Evolutionary conservation across 1,284 basidiomycete genomes (phyloP).

Genomic region (Coniferiporia sulphurascens): DNA sequence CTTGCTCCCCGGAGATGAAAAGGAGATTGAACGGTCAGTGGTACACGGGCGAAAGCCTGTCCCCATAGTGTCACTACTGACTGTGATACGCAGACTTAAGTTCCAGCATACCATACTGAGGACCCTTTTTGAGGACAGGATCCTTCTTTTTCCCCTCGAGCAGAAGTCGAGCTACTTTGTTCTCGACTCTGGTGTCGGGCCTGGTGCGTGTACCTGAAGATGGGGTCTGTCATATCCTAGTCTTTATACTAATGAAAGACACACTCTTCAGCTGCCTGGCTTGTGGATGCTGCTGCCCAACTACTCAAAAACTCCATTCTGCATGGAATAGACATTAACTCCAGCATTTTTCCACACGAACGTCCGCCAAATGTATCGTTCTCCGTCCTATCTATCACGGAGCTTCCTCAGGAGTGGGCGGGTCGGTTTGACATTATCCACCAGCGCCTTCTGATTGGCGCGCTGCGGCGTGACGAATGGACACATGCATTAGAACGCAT

Average conservation of each 20-base stretch:
- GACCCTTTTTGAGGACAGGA: neutral
- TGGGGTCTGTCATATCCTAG: no score
- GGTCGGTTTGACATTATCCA: slow-evolving; percentile 28
- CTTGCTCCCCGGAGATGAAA: neutral
- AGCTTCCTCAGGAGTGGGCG: slow-evolving; percentile 20
- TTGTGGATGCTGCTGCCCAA: neutral
- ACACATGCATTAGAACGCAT: slow-evolving; percentile 23
- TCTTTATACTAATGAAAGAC: no score
- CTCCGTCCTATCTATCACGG: slow-evolving; percentile 5
- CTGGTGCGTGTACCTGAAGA: neutral
- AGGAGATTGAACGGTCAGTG: neutral
- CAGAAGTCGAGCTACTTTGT: neutral
- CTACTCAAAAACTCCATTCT: neutral
- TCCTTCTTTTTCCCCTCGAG: neutral
- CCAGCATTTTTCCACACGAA: neutral
- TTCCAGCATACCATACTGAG: neutral
- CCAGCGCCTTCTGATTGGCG: slow-evolving; percentile 29
- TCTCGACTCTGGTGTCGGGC: slow-evolving; percentile 1
- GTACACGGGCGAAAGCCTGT: neutral
- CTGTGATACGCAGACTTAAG: neutral
- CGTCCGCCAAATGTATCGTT: slow-evolving; percentile 23
- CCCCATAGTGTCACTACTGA: neutral
- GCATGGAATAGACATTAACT: neutral
- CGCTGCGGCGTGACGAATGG: slow-evolving; percentile 28
- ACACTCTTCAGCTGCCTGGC: neutral